Percentiles rank a stretch among this genome's conserved stretches.
Conservation (phyloP, 768 basidiomycete genomes). For the Psilocybe cubensis region DNA sequence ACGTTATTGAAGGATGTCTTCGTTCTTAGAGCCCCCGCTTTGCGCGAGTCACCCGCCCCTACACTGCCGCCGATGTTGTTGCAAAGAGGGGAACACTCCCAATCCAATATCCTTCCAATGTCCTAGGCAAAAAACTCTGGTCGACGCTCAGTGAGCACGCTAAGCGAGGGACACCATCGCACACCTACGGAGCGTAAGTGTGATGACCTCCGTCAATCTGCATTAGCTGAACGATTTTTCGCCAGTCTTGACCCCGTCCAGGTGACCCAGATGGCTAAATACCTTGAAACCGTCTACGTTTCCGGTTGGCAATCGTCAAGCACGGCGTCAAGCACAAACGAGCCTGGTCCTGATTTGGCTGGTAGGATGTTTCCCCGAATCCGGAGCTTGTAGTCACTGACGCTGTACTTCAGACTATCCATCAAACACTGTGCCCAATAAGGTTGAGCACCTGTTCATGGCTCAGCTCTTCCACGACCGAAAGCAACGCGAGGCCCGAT, state of each 20-base stretch:
- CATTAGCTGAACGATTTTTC: constrained; percentile 3
- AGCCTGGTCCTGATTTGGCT: constrained; percentile 98
- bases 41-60: constrained; percentile 84
- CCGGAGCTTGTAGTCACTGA: neutral
- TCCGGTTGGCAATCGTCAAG: constrained; percentile 96
- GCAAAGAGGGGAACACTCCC: constrained; percentile 89
- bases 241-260: constrained; percentile 96
- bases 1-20: constrained; percentile 5
- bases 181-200: constrained; percentile 98
- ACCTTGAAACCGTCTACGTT: constrained; percentile 98
- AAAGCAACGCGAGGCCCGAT: constrained; percentile 87
- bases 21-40: constrained; percentile 90
- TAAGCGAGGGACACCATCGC: constrained; percentile 77
- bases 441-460: constrained; percentile 97
- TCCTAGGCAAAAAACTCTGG: constrained; percentile 88
- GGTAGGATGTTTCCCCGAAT: constrained; percentile 48
- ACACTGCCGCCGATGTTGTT: constrained; percentile 92
- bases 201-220: neutral
- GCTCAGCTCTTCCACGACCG: constrained; percentile 99
- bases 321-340: constrained; percentile 91
- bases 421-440: constrained; percentile 97
- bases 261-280: constrained; percentile 98
- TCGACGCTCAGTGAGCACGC: constrained; percentile 74
- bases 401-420: constrained; percentile 74
- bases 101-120: constrained; percentile 85